Conservation (phyloP, 2,329 filamentous ascomycete genomes). For the Arthroderma sp. region DNA sequence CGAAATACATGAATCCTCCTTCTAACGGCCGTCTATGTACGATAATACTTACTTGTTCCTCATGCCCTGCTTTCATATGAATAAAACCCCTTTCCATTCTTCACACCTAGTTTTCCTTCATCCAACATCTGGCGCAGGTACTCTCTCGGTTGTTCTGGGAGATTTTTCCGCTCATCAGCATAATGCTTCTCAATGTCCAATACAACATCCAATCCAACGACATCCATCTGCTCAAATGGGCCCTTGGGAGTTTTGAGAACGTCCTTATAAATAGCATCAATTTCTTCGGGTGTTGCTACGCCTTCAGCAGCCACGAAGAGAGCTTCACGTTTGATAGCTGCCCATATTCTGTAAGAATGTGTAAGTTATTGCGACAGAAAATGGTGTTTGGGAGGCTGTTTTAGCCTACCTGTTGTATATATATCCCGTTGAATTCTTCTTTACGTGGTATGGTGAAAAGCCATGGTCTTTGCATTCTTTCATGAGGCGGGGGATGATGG, state of each 20-base stretch:
- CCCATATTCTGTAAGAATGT: slow-evolving; percentile 23
- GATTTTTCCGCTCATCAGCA: slow-evolving; percentile 17
- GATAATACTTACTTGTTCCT: background rate
- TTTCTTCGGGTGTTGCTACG: slow-evolving; percentile 23
- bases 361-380: background rate
- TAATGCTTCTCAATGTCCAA: slow-evolving; percentile 30
- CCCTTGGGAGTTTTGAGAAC: slow-evolving; percentile 24
- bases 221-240: slow-evolving; percentile 30
- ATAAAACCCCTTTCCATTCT: slow-evolving; percentile 23
- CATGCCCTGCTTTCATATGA: slow-evolving; percentile 12
- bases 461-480: slow-evolving; percentile 20
- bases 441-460: slow-evolving; percentile 26
- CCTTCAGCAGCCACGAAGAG: slow-evolving; percentile 24
- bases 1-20: background rate
- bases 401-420: slow-evolving; percentile 25
- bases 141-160: slow-evolving; percentile 20
- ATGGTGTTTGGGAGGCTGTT: background rate
- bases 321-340: slow-evolving; percentile 31
- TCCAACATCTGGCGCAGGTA: slow-evolving; percentile 21
- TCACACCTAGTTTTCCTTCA: slow-evolving; percentile 21
- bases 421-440: slow-evolving; percentile 25
- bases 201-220: slow-evolving; percentile 29
- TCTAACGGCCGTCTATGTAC: background rate
- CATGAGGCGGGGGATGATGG: slow-evolving; percentile 19
- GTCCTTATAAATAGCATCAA: slow-evolving; percentile 26